phyloP scores from a whole-genome alignment of 176 grass and related monocot genomes.

The Echinochloa phyllopogon region DNA sequence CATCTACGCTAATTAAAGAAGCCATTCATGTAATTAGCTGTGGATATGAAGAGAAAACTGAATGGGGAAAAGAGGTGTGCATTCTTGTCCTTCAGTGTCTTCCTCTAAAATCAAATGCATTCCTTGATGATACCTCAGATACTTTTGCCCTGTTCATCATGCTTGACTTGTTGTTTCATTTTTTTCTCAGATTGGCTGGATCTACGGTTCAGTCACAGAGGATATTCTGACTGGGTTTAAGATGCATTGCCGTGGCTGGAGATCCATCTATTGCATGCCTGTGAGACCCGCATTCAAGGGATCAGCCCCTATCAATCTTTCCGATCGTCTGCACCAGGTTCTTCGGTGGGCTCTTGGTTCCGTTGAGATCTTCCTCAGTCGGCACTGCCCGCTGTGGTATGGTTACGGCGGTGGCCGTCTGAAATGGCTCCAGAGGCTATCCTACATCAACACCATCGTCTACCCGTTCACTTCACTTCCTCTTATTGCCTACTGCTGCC shows the following conservation, averaged over 20 bases:
- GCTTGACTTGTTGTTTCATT: slow-evolving; percentile 36
- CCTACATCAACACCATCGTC: slow-evolving; percentile 97
- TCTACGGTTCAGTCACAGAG: slow-evolving; percentile 98
- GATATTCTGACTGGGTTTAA: slow-evolving; percentile 92
- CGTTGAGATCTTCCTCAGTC: slow-evolving; percentile 89
- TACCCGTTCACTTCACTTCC: slow-evolving; percentile 95
- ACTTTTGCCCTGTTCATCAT: slow-evolving; percentile 16
- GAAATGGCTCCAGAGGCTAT: slow-evolving; percentile 92
- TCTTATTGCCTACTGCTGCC: slow-evolving; percentile 79
- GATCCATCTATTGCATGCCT: slow-evolving; percentile 98
- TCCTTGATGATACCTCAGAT: slow-evolving; percentile 2
- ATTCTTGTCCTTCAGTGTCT: slow-evolving; percentile 10
- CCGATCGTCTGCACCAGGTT: slow-evolving; percentile 94
- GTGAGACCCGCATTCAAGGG: slow-evolving; percentile 91
- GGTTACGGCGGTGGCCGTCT: slow-evolving; percentile 84
- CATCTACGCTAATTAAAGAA: slow-evolving; percentile 91
- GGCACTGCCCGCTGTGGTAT: slow-evolving; percentile 92
- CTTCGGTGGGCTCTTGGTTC: slow-evolving; percentile 97
- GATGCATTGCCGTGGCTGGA: slow-evolving; percentile 98
- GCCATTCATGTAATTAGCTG: slow-evolving; percentile 97
- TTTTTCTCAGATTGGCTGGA: slow-evolving; percentile 80
- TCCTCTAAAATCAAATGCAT: slow-evolving; percentile 10
- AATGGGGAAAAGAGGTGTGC: slow-evolving; percentile 97
- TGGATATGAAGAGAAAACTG: slow-evolving; percentile 99
- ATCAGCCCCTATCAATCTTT: slow-evolving; percentile 96